Conservation (phyloP, 1,284 basidiomycete species). For the Trametes sp. region DNA sequence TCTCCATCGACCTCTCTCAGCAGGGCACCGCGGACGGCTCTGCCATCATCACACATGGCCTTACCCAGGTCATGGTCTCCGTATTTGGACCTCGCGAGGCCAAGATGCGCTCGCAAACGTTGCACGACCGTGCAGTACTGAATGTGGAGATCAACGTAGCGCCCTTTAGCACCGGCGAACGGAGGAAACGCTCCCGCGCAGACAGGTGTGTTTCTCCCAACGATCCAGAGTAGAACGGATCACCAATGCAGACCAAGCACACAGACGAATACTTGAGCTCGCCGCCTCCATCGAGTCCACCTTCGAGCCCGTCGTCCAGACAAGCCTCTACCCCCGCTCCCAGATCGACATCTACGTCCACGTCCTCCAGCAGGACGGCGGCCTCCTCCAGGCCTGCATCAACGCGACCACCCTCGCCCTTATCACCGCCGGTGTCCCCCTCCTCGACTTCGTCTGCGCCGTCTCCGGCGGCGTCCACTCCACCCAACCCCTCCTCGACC, state of each 20-base stretch:
- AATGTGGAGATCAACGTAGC: constrained; percentile 88
- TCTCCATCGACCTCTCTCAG: constrained; percentile 79
- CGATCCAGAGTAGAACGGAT: neutral
- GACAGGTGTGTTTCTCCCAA: constrained; percentile 77
- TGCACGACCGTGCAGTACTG: constrained; percentile 85
- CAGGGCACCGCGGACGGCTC: constrained; percentile 88
- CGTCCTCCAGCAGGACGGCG: constrained; percentile 93
- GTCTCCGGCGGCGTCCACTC: constrained; percentile 84
- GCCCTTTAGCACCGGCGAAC: constrained; percentile 86
- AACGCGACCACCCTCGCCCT: constrained; percentile 96
- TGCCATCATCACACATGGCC: constrained; percentile 85
- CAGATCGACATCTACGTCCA: constrained; percentile 95
- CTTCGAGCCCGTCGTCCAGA: constrained; percentile 95
- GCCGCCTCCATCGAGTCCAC: constrained; percentile 90
- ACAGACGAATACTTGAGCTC: constrained; percentile 89
- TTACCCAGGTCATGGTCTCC: constrained; percentile 87
- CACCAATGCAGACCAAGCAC: constrained; percentile 24
- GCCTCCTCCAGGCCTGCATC: constrained; percentile 91
- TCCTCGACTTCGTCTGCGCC: constrained; percentile 91
- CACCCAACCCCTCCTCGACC: constrained; percentile 83
- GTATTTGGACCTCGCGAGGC: constrained; percentile 95
- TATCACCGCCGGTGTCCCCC: constrained; percentile 88
- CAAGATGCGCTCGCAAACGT: constrained; percentile 74
- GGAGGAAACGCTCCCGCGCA: constrained; percentile 78
- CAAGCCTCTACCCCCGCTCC: constrained; percentile 90